Percentiles rank a stretch among this genome's conserved stretches.
These are phyloP conservation scores for Fabrea salina DNA, from an alignment of 169 alveolate species.

Conservation along the genomic window DNA sequence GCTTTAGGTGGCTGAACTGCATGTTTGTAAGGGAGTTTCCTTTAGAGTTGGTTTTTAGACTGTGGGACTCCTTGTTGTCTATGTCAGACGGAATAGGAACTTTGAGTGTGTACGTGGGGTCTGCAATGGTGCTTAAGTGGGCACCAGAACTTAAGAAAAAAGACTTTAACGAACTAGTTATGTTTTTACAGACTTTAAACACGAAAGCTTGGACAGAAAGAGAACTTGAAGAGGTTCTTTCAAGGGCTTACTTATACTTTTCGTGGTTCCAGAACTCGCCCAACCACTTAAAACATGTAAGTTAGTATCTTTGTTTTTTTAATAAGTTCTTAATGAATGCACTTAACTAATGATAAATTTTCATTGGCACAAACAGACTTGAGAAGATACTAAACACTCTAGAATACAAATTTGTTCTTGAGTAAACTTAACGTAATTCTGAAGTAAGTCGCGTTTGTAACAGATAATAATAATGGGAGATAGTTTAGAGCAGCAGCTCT, in stretches of 20 bases:
- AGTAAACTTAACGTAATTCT: no score
- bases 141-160: constrained; percentile 46
- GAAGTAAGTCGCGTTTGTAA: no score
- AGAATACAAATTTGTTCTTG: no score
- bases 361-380: no score
- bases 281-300: constrained; percentile 13
- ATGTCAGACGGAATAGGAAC: constrained; percentile 68
- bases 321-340: no score
- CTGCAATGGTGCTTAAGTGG: constrained; percentile 57
- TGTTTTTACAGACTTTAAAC: constrained; percentile 64
- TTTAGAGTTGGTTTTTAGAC: constrained; percentile 42
- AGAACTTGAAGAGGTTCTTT: constrained; percentile 52
- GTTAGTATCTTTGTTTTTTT: no score
- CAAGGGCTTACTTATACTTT: constrained; percentile 37
- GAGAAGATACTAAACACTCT: no score
- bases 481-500: not conserved
- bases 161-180: constrained; percentile 50
- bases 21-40: constrained; percentile 69
- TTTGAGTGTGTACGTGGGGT: constrained; percentile 67
- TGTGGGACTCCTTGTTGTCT: constrained; percentile 75
- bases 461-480: constrained; percentile 15
- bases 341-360: no score
- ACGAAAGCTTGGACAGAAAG: constrained; percentile 52
- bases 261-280: constrained; percentile 23
- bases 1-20: constrained; percentile 75